A percentile compares a stretch with the other conserved stretches of the same genome.
Evolutionary conservation across 176 grass and related monocot species (phyloP).

Genomic region (Urochloa ruziziensis): DNA sequence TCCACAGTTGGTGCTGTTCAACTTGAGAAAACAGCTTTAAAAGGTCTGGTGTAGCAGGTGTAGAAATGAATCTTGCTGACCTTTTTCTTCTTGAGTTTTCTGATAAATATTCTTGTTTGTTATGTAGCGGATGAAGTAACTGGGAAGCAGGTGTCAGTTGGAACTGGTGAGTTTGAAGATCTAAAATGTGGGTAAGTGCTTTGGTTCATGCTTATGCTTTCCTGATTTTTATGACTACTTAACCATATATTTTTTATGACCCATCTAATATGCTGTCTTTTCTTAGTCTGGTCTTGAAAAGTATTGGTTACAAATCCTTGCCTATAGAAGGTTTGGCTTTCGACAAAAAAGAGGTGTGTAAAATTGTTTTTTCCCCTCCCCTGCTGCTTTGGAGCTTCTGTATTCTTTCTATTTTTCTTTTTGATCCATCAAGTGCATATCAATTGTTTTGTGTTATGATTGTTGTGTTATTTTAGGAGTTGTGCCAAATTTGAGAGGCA

Average conservation of each 20-base stretch:
- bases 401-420: no score
- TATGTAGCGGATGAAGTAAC: conserved; percentile 57
- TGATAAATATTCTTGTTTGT: conserved; percentile 12
- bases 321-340: conserved; percentile 78
- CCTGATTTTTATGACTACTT: not conserved
- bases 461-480: conserved; percentile 47
- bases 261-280: conserved; percentile 25
- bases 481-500: conserved; percentile 70
- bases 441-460: not conserved
- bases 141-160: conserved; percentile 68
- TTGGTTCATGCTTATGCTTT: conserved; percentile 25
- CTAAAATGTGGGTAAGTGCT: conserved; percentile 73
- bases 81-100: not conserved
- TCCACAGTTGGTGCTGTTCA: conserved; percentile 50
- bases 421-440: not conserved
- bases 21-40: conserved; percentile 73
- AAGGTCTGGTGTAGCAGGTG: conserved; percentile 57
- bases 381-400: not conserved
- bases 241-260: not conserved
- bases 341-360: conserved; percentile 63
- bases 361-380: not conserved
- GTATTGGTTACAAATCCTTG: conserved; percentile 90
- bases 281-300: conserved; percentile 84
- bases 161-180: conserved; percentile 78
- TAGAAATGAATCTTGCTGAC: not conserved